A percentile compares a stretch with the other conserved stretches of the same genome.
These are phyloP conservation scores for Panellus pusillus DNA, from an alignment of 768 basidiomycete species.

Conservation along the genomic window DNA sequence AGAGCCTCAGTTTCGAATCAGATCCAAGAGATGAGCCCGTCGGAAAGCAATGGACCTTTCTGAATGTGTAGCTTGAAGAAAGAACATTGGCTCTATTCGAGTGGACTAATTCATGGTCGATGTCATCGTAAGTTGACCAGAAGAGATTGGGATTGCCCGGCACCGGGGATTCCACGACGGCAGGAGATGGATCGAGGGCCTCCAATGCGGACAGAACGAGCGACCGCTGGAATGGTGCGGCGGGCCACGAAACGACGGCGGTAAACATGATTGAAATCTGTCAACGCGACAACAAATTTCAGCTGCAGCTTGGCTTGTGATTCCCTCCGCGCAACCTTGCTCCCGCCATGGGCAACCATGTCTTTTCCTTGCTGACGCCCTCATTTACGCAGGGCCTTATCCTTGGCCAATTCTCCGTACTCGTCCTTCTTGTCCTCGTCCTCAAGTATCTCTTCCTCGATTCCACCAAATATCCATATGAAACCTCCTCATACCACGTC, in stretches of 20 bases:
- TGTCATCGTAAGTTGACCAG: conserved; percentile 87
- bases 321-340: neutral
- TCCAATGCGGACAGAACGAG: conserved; percentile 44
- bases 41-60: conserved; percentile 46
- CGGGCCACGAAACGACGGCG: conserved; percentile 46
- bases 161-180: conserved; percentile 20
- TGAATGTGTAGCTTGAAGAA: conserved; percentile 83
- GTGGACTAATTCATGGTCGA: conserved; percentile 75
- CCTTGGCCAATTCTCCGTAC: conserved; percentile 87
- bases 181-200: conserved; percentile 23
- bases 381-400: conserved; percentile 96
- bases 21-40: neutral
- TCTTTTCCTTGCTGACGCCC: conserved; percentile 73
- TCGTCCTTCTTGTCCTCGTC: conserved; percentile 72
- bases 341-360: conserved; percentile 50
- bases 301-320: no score
- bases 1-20: conserved; percentile 46
- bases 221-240: conserved; percentile 46
- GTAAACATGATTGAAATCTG: conserved; percentile 11
- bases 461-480: conserved; percentile 57
- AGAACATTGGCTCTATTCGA: conserved; percentile 50
- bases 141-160: conserved; percentile 46
- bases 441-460: conserved; percentile 97
- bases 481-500: conserved; percentile 57
- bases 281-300: no score